Conservation (phyloP, 2,329 filamentous ascomycete genomes). For the Botrytis aclada region DNA sequence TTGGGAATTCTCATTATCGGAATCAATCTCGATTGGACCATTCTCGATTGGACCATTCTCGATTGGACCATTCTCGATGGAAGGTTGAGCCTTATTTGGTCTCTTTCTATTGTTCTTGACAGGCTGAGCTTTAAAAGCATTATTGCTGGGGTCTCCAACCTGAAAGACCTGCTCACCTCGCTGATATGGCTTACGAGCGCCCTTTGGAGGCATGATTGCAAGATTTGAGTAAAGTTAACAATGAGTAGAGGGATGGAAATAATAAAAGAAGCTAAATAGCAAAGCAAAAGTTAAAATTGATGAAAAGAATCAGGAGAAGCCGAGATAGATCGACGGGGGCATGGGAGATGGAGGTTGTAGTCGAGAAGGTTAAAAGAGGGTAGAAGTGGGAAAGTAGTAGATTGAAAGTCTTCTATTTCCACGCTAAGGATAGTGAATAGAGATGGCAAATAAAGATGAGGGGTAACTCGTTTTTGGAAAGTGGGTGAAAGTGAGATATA, state of each 20-base stretch:
- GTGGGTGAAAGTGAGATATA: neutral
- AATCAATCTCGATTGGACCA: neutral
- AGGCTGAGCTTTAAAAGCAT: neutral
- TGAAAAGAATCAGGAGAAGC: neutral
- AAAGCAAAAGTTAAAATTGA: neutral
- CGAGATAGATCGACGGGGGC: neutral
- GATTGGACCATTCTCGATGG: too few relatives aligned
- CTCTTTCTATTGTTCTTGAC: neutral
- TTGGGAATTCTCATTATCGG: neutral
- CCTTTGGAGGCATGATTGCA: neutral
- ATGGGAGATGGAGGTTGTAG: neutral
- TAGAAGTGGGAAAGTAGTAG: neutral
- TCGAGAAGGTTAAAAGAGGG: neutral
- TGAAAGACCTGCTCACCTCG: neutral
- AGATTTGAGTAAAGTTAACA: neutral
- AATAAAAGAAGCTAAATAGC: neutral
- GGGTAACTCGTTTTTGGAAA: neutral
- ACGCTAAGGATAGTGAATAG: slow-evolving; percentile 9
- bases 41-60: too few relatives aligned
- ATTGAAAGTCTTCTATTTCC: neutral
- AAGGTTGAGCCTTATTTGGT: too few relatives aligned
- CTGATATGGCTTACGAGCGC: neutral
- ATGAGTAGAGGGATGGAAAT: neutral
- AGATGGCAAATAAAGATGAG: neutral
- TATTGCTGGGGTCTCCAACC: neutral